Evolutionary conservation across 257 asterid genomes (phyloP).

Genomic region (Salvia miltiorrhiza): DNA sequence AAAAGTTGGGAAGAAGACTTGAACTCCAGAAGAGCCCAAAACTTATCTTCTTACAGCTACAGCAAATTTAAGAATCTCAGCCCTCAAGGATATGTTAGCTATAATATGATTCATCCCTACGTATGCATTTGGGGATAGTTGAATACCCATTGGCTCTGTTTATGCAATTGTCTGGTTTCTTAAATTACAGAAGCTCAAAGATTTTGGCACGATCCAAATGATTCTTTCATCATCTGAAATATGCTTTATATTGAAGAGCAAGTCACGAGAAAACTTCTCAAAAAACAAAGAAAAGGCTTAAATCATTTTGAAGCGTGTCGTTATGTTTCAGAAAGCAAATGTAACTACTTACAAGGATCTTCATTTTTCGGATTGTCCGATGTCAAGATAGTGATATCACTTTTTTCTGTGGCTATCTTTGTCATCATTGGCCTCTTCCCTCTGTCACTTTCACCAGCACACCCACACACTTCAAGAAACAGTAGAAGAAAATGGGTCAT

Average conservation of each 20-base stretch:
- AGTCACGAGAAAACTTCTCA: neutral
- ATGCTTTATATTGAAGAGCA: neutral
- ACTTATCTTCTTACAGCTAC: neutral
- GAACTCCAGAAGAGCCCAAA: neutral
- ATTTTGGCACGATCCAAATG: neutral
- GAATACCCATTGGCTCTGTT: neutral
- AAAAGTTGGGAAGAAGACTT: neutral
- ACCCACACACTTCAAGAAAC: slow-evolving; percentile 67
- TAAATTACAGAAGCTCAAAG: neutral
- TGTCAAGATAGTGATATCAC: slow-evolving; percentile 87
- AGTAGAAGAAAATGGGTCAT: slow-evolving; percentile 24
- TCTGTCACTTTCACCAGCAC: slow-evolving; percentile 78
- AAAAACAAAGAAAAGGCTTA: neutral
- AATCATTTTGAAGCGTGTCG: neutral
- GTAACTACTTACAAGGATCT: slow-evolving; percentile 77
- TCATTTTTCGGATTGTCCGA: slow-evolving; percentile 85
- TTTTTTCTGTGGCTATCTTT: slow-evolving; percentile 83
- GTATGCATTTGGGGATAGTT: neutral
- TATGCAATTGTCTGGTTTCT: neutral
- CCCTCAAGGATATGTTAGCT: neutral
- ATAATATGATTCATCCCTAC: neutral
- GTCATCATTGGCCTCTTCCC: slow-evolving; percentile 96
- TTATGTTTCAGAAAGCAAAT: slow-evolving; percentile 2
- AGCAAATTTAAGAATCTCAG: neutral
- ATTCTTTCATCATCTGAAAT: neutral